Evolutionary conservation across 2,329 filamentous ascomycete genomes (phyloP), one percentile per base, ranked within the genome.

Genomic region (Penicillium sp.): DNA sequence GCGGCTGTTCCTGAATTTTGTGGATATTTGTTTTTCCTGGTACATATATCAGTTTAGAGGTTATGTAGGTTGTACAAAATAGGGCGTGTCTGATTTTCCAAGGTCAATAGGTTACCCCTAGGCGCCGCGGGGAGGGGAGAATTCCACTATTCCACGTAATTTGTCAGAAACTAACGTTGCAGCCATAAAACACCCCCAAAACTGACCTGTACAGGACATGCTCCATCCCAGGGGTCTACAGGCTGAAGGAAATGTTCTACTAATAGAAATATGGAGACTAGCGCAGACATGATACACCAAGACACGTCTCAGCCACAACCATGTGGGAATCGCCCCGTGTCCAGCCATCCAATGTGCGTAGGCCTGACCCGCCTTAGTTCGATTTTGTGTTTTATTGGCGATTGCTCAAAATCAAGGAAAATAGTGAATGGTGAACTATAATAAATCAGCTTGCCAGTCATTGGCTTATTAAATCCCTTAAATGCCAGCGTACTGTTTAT

Each of bases 211-310:
- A 31, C 35, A 35, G 5, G 9, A 41, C 25, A 52, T 42, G 41
- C 13, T 25, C 39, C 47, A 44, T 50, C 19, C 45, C 21, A 38
- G 47, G 48, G 53, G 53, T 21, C 12, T 43, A 33, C 38, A 52
- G 49, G 29, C 17, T 35, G 13, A 42, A 48, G 41, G 52, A 23
- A 38, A 43, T 58, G 59, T 66, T 63, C 63, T 64, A 64, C 63
- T 64, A 66, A 65, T 66, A 66, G 63, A 58, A 64, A 59, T 60
- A 60, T 60, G 60, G 64, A 65, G 59, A 54, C 63, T 65, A 66
- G 64, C 53, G 63, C 38, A 52, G 19, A 58, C 49, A 56, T 64
- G 63, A 66, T 65, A 64, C 63, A 62, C 53, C 57, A 57, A 62
- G 50, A 59, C 56, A 58, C 58, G 64, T 66, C 64, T 64, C 64